Evolutionary conservation across 805 yeast genomes (phyloP), one percentile per base, ranked within the genome.

Genomic region (Pichia heedii): DNA sequence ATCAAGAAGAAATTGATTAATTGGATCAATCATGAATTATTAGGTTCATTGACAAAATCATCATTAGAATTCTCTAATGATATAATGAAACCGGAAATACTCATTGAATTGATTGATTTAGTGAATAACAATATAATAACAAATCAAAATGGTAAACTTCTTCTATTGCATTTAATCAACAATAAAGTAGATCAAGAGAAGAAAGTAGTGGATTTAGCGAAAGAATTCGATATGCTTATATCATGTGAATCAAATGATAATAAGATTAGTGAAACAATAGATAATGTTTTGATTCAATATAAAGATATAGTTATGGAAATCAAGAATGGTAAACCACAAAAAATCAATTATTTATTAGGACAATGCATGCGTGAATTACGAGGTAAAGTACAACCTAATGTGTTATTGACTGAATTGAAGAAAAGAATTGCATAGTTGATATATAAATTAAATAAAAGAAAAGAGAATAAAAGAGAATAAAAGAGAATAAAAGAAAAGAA

Each of bases 1-100:
- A 26, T 29, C 3, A 33, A 40, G 36, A 3, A 11, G 7, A 43
- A 42, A 30, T 36, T 49, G 16, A 47, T 49, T 3, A 49, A 49
- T 36, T 90, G 96, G 95, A 60, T 87, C 9, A 76, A 86, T 8
- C 89, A 90, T 62, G 89, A 86, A 50, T 64, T 87, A 34, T 55
- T 86, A 16, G 96, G 97, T 0, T 67, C 76, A 13, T 67, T 85
- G 47, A 69, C 77, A 8, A 79, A 76, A 54, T 67, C 75, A 8
- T 66, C 71, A 21, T 38, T 66, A 29, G 49, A 43, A 12, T 69
- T 74, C 45, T 52, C 55, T 33, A 44, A 48, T 1, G 47, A 57
- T 3, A 45, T 61, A 15, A 55, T 72, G 9, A 61, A 78, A 0
- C 67, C 74, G 0, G 44, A 54, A 0, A 67, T 63, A 33, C 67